These are phyloP conservation scores for Croton setiger DNA, from an alignment of 441 rosid species.

Conservation along the genomic window DNA sequence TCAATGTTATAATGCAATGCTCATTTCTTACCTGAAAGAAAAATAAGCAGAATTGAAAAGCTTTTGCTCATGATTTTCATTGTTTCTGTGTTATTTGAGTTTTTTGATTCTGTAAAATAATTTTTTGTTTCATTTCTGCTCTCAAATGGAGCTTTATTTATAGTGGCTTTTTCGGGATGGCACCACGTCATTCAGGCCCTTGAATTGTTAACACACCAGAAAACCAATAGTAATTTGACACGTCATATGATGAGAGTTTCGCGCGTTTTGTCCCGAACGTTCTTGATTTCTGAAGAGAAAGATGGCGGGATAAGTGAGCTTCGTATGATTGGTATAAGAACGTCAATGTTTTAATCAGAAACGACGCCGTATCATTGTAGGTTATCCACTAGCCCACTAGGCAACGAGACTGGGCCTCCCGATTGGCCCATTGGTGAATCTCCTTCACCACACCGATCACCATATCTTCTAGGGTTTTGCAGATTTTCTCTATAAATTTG, in stretches of 20 bases:
- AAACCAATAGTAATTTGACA: conserved; percentile 17
- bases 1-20: too few species aligned
- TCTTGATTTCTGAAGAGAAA: conserved; percentile 12
- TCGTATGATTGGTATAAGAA: not conserved
- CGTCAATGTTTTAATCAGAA: not conserved
- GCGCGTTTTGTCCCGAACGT: conserved; percentile 21
- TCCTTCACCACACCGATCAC: too few species aligned
- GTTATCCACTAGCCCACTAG: too few species aligned
- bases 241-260: not conserved
- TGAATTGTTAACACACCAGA: conserved; percentile 11
- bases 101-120: not conserved
- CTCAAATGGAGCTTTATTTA: not conserved
- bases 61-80: conserved; percentile 27
- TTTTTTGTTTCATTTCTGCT: not conserved
- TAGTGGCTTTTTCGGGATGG: not conserved
- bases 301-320: not conserved
- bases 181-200: conserved; percentile 23
- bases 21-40: conserved; percentile 29
- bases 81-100: not conserved
- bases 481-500: too few species aligned
- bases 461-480: too few species aligned
- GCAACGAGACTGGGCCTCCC: too few species aligned
- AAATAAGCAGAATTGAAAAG: conserved; percentile 15
- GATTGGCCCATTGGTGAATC: too few species aligned
- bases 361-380: not conserved